These are phyloP conservation scores for Candida cerambycidarum DNA, from an alignment of 805 yeast species.

Conservation along the genomic window DNA sequence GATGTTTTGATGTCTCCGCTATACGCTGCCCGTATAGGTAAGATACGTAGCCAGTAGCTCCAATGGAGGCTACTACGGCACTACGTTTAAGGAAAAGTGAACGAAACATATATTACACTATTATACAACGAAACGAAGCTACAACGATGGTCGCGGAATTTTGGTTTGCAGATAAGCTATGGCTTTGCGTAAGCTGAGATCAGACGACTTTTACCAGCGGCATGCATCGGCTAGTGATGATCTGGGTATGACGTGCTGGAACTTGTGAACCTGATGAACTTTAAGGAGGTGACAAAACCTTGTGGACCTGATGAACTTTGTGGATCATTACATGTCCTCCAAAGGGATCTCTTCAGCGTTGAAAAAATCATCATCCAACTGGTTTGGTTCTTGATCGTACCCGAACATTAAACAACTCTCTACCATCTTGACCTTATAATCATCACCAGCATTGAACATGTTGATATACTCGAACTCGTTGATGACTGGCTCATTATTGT, in stretches of 20 bases:
- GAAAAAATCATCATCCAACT: slow-evolving; percentile 2
- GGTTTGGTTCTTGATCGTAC: slow-evolving; percentile 2
- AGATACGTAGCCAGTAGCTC: neutral
- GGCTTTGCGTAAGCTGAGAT: too few species aligned
- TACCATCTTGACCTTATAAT: slow-evolving; percentile 10
- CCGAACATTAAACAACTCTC: slow-evolving; percentile 9
- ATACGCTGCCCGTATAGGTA: slow-evolving; percentile 4
- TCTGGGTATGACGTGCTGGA: too few species aligned
- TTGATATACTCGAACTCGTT: slow-evolving; percentile 1
- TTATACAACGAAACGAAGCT: slow-evolving; percentile 1
- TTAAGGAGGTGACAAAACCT: too few species aligned
- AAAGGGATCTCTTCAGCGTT: slow-evolving; percentile 9
- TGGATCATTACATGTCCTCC: slow-evolving; percentile 9
- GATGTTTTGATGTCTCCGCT: neutral
- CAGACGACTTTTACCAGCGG: too few species aligned
- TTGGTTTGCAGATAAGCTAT: neutral
- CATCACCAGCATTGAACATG: slow-evolving; percentile 7
- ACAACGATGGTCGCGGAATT: neutral
- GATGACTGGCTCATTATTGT: neutral
- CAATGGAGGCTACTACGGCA: neutral
- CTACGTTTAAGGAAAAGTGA: neutral
- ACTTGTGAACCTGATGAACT: too few species aligned
- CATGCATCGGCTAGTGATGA: too few species aligned
- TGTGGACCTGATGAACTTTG: too few species aligned
- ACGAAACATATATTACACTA: slow-evolving; percentile 7